Evolutionary conservation across 2,329 filamentous ascomycete species (phyloP).

Genomic region (Botrytis galanthina): DNA sequence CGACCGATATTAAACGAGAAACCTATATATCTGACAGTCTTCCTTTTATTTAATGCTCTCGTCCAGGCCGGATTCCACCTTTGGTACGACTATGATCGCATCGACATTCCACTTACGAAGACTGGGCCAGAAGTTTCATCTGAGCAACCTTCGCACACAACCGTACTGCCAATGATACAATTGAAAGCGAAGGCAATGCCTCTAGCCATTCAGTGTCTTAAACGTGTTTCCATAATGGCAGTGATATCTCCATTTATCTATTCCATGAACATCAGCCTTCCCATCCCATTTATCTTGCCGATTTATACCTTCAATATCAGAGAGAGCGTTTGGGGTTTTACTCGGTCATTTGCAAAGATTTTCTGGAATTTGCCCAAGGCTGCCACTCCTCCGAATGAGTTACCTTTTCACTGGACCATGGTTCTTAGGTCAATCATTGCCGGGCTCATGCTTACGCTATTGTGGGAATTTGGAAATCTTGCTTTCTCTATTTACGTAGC

Average conservation of each 20-base stretch:
- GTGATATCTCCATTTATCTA: slow-evolving; percentile 41
- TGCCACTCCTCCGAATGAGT: slow-evolving; percentile 58
- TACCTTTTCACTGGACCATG: slow-evolving; percentile 57
- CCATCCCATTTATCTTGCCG: slow-evolving; percentile 34
- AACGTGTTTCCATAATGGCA: slow-evolving; percentile 42
- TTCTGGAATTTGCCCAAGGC: slow-evolving; percentile 75
- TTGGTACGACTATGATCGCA: slow-evolving; percentile 67
- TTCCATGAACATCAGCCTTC: slow-evolving; percentile 44
- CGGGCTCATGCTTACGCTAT: slow-evolving; percentile 62
- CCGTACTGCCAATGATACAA: slow-evolving; percentile 41
- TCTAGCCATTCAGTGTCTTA: slow-evolving; percentile 37
- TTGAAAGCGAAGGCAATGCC: slow-evolving; percentile 40
- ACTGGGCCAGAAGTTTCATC: slow-evolving; percentile 33
- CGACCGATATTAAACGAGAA: slow-evolving; percentile 80
- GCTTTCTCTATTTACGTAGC: slow-evolving; percentile 80
- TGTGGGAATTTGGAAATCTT: slow-evolving; percentile 76
- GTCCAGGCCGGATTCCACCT: slow-evolving; percentile 70
- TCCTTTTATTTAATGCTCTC: slow-evolving; percentile 66
- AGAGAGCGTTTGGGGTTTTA: slow-evolving; percentile 63
- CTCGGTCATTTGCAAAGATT: slow-evolving; percentile 66
- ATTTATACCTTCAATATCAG: slow-evolving; percentile 65
- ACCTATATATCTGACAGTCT: slow-evolving; percentile 73
- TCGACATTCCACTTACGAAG: slow-evolving; percentile 44
- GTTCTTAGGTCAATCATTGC: slow-evolving; percentile 57
- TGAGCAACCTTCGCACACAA: slow-evolving; percentile 41